These are phyloP conservation scores for Starmerella etchellsii DNA, from an alignment of 805 yeast genomes.

Conservation along the genomic window DNA sequence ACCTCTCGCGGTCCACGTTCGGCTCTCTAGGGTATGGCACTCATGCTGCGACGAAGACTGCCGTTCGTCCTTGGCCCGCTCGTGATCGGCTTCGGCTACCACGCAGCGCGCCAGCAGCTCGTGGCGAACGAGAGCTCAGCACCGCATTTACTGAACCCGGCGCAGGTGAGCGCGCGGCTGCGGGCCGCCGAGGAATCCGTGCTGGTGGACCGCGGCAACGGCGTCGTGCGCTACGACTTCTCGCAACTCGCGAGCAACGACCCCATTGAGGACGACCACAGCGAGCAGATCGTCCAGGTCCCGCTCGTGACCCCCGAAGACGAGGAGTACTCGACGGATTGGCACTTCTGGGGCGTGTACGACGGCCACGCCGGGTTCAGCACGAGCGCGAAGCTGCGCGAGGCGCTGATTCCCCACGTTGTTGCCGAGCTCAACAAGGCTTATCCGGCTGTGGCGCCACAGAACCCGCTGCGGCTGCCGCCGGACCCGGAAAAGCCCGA, in stretches of 20 bases:
- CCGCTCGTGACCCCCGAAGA: slow-evolving; percentile 34
- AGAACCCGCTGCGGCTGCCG: slow-evolving; percentile 35
- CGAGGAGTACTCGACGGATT: slow-evolving; percentile 42
- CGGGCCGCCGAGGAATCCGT: slow-evolving; percentile 71
- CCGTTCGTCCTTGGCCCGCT: slow-evolving; percentile 16
- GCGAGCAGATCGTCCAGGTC: slow-evolving; percentile 63
- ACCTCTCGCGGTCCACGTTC: too few species aligned
- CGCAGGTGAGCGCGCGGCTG: slow-evolving; percentile 56
- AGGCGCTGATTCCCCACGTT: slow-evolving; percentile 64
- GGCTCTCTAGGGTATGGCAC: slow-evolving; percentile 2
- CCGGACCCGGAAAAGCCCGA: slow-evolving; percentile 41
- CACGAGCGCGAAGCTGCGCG: slow-evolving; percentile 75
- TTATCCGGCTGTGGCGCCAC: slow-evolving; percentile 39
- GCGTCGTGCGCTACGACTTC: slow-evolving; percentile 77
- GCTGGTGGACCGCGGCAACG: slow-evolving; percentile 68
- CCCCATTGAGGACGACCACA: slow-evolving; percentile 88
- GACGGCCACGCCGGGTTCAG: slow-evolving; percentile 98
- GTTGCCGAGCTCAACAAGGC: slow-evolving; percentile 57
- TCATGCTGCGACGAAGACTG: slow-evolving; percentile 34
- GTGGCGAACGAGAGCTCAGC: slow-evolving; percentile 7
- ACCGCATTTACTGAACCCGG: slow-evolving; percentile 25
- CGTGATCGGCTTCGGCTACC: slow-evolving; percentile 14
- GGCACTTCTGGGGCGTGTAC: slow-evolving; percentile 91
- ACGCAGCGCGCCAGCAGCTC: slow-evolving; percentile 10
- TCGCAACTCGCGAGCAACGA: slow-evolving; percentile 82